These are phyloP conservation scores for Termitomyces sp. DNA, from an alignment of 768 basidiomycete species.

Conservation along the genomic window DNA sequence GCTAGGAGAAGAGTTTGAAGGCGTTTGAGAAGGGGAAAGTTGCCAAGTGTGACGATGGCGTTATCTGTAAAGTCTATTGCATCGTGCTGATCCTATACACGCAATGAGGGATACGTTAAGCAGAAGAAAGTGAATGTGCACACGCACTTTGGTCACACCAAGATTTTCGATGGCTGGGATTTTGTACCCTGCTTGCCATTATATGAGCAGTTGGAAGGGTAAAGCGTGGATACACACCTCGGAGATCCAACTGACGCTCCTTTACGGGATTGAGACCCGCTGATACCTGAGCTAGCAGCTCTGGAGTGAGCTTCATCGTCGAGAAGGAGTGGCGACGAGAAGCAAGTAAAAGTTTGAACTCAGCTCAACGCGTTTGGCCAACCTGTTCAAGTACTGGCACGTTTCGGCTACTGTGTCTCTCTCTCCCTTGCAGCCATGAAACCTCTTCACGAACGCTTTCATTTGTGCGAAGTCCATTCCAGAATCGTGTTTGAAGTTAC, in stretches of 20 bases:
- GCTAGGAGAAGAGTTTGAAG: constrained; percentile 80
- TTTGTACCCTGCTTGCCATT: constrained; percentile 65
- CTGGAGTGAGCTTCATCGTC: constrained; percentile 89
- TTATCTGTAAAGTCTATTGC: constrained; percentile 94
- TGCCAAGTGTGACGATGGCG: constrained; percentile 73
- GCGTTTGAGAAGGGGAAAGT: constrained; percentile 82
- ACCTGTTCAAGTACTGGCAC: not conserved
- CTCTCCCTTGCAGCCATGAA: constrained; percentile 43
- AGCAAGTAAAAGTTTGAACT: constrained; percentile 30
- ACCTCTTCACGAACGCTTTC: constrained; percentile 66
- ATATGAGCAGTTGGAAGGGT: constrained; percentile 15
- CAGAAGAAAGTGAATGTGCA: constrained; percentile 12
- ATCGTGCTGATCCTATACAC: constrained; percentile 81
- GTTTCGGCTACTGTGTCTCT: constrained; percentile 7
- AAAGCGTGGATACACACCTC: constrained; percentile 47
- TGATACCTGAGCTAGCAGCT: constrained; percentile 78
- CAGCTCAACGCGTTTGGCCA: constrained; percentile 26
- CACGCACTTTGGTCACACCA: constrained; percentile 78
- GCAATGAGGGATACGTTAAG: constrained; percentile 10
- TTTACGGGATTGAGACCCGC: constrained; percentile 79
- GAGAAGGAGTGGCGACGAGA: constrained; percentile 20
- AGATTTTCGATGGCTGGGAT: constrained; percentile 96
- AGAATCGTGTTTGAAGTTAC: not conserved
- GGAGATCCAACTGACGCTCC: constrained; percentile 87
- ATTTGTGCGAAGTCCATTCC: constrained; percentile 41